These are phyloP conservation scores for Narthecium ossifragum DNA, from an alignment of 106 monocot species.

Conservation along the genomic window DNA sequence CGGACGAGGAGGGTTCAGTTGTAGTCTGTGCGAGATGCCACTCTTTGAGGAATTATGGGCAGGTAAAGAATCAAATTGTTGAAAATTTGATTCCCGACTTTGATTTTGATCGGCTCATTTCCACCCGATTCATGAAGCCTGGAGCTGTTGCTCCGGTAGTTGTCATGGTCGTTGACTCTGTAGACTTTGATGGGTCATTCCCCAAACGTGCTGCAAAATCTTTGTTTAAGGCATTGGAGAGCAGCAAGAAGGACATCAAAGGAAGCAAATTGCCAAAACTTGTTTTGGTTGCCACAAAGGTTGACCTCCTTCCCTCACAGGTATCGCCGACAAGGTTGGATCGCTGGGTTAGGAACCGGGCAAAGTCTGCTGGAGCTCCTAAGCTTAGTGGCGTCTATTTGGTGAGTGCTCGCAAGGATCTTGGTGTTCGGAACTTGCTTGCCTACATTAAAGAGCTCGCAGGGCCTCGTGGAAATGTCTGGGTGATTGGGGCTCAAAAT, in stretches of 20 bases:
- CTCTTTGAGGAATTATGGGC: conserved; percentile 87
- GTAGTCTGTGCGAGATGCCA: conserved; percentile 89
- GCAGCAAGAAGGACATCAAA: conserved; percentile 33
- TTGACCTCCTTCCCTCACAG: conserved; percentile 87
- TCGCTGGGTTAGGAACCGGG: conserved; percentile 78
- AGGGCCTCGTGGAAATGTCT: conserved; percentile 90
- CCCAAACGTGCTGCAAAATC: conserved; percentile 88
- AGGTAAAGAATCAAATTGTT: conserved; percentile 67
- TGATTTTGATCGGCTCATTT: conserved; percentile 78
- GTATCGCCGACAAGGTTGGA: conserved; percentile 81
- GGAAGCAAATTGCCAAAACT: conserved; percentile 57
- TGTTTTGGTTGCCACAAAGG: conserved; percentile 80
- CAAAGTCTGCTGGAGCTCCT: conserved; percentile 72
- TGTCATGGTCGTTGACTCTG: conserved; percentile 85
- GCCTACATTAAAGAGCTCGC: conserved; percentile 65
- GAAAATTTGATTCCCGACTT: conserved; percentile 98
- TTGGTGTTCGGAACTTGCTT: conserved; percentile 84
- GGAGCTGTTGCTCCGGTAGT: conserved; percentile 57
- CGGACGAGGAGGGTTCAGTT: conserved; percentile 15
- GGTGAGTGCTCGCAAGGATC: conserved; percentile 79
- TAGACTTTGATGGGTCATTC: conserved; percentile 93
- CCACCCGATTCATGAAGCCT: conserved; percentile 60
- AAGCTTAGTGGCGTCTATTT: conserved; percentile 75
- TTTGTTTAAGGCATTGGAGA: conserved; percentile 76
- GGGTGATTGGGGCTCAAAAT: conserved; percentile 98